Conservation (phyloP, 371 early-diverging fungal genomes). For the Ecytonucleospora hepatopenaei region DNA sequence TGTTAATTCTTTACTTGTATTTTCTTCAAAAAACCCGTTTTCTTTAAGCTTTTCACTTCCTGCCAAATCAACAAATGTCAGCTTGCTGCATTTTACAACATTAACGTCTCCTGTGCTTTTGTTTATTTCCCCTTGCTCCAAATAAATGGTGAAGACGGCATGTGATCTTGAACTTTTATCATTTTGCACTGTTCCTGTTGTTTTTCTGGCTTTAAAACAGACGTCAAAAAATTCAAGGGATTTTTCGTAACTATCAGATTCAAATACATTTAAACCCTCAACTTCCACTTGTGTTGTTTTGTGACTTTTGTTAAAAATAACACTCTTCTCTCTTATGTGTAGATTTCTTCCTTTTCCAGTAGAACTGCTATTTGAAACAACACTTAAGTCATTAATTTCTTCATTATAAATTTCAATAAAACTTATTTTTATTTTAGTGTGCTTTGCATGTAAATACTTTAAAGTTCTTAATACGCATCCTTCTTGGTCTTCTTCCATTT, state of each 20-base stretch:
- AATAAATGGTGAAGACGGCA: conserved; percentile 60
- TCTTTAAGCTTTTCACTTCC: conserved; percentile 62
- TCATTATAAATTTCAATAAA: conserved; percentile 68
- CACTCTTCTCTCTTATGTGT: conserved; percentile 48
- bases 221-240: conserved; percentile 59
- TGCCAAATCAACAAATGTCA: conserved; percentile 65
- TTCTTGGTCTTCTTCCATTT: conserved; percentile 13
- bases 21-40: neutral
- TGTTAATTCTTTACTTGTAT: conserved; percentile 32
- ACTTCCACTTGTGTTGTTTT: conserved; percentile 60
- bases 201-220: conserved; percentile 61
- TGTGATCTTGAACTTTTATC: conserved; percentile 62
- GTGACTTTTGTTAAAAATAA: too few species aligned
- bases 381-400: conserved; percentile 59
- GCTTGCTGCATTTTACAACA: conserved; percentile 57
- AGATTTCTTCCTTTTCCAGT: too few species aligned
- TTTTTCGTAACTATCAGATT: conserved; percentile 58
- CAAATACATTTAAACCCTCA: conserved; percentile 57
- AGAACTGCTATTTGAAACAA: conserved; percentile 40
- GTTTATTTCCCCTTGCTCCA: conserved; percentile 58
- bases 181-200: conserved; percentile 62
- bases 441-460: conserved; percentile 21
- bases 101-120: neutral
- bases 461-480: conserved; percentile 51
- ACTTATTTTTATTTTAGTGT: conserved; percentile 46